phyloP scores from a whole-genome alignment of 768 basidiomycete genomes.

The Suillus spraguei region DNA sequence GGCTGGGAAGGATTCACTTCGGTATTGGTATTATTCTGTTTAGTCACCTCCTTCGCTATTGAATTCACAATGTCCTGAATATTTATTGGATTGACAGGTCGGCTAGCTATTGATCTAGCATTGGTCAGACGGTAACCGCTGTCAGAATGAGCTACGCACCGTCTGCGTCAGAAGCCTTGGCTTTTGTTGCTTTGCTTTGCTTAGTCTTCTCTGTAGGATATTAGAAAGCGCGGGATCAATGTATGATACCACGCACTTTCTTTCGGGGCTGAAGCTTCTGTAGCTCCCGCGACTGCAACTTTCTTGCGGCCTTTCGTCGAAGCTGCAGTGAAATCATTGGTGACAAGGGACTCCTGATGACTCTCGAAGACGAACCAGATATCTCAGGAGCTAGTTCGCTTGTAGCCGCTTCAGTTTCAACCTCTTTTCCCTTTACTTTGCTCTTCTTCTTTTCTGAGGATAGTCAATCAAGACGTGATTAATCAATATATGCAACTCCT shows the following conservation, averaged over 20 bases:
- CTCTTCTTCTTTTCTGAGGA: background rate
- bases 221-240: background rate
- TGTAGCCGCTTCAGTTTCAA: background rate
- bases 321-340: background rate
- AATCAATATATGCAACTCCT: background rate
- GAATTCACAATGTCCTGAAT: background rate
- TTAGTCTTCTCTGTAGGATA: background rate
- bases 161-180: background rate
- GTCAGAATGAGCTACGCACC: slow-evolving; percentile 2
- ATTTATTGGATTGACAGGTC: background rate
- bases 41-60: background rate
- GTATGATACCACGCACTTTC: slow-evolving; percentile 4
- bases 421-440: background rate
- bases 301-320: background rate
- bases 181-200: background rate
- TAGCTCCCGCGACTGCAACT: background rate
- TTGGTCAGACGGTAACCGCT: background rate
- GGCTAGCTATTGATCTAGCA: slow-evolving; percentile 8
- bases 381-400: background rate
- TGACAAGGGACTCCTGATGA: background rate
- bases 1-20: background rate
- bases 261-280: background rate
- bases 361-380: background rate
- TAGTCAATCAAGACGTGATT: background rate
- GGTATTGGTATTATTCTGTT: background rate